Evolutionary conservation across 441 rosid genomes (phyloP).

Genomic region (Brassica hybrid): DNA sequence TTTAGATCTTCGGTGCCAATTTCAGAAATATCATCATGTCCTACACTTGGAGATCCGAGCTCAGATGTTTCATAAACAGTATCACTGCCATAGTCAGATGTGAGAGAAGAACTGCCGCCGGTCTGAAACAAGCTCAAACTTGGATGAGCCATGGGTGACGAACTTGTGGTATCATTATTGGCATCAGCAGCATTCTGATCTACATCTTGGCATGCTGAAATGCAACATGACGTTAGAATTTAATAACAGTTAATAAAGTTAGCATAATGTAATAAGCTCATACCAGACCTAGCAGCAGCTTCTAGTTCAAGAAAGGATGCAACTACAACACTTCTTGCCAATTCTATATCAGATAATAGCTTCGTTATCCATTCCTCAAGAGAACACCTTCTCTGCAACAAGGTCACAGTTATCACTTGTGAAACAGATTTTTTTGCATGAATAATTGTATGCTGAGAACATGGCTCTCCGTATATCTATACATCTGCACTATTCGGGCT

Average conservation of each 20-base stretch:
- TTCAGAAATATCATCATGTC: constrained; percentile 65
- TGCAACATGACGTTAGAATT: constrained; percentile 25
- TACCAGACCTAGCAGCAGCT: constrained; percentile 98
- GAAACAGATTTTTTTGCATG: constrained; percentile 20
- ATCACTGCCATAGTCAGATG: constrained; percentile 97
- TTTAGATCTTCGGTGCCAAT: constrained; percentile 61
- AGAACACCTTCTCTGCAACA: constrained; percentile 92
- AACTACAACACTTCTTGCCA: constrained; percentile 86
- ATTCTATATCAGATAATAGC: constrained; percentile 91
- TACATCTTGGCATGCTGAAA: constrained; percentile 85
- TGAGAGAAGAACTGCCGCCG: constrained; percentile 69
- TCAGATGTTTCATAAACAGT: constrained; percentile 94
- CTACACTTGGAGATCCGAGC: constrained; percentile 78
- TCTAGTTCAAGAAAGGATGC: constrained; percentile 98
- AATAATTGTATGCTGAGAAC: constrained; percentile 2
- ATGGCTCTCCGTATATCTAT: constrained; percentile 20
- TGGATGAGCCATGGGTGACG: constrained; percentile 50
- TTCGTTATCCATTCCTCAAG: constrained; percentile 99
- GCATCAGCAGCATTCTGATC: constrained; percentile 58
- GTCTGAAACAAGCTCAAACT: constrained; percentile 56
- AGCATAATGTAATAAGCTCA: constrained; percentile 42
- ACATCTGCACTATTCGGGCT: neutral
- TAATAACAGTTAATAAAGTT: constrained; percentile 1
- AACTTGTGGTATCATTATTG: constrained; percentile 48
- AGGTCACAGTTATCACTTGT: constrained; percentile 37